Evolutionary conservation across 345 rosid species (phyloP).

Genomic region (Eucalyptus coolabah): DNA sequence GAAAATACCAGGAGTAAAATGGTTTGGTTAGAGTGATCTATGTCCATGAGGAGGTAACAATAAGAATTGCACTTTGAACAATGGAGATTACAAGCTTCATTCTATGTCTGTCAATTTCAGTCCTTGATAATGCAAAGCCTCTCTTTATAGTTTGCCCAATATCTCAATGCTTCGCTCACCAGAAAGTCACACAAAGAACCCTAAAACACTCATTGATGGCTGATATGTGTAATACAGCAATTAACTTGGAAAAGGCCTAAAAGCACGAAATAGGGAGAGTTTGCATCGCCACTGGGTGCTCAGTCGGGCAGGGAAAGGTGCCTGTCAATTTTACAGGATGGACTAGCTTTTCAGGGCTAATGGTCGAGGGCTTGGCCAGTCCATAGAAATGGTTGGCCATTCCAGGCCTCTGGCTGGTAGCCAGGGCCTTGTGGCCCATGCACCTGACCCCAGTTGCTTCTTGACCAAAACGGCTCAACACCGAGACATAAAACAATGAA

Average conservation of each 20-base stretch:
- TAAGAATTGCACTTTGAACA: neutral
- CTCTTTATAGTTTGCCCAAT: neutral
- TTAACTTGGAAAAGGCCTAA: neutral
- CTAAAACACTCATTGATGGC: neutral
- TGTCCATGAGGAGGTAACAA: neutral
- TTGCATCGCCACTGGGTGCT: neutral
- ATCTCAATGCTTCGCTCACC: neutral
- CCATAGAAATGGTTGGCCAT: neutral
- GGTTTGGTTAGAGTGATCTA: neutral
- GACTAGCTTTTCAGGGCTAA: neutral
- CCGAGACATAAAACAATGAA: neutral
- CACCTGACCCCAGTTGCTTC: neutral
- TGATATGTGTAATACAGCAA: neutral
- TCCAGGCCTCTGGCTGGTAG: neutral
- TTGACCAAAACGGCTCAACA: neutral
- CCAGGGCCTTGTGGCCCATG: neutral
- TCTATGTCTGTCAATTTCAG: neutral
- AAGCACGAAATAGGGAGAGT: neutral
- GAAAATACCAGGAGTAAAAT: neutral
- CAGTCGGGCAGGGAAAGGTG: neutral
- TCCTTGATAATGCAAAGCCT: neutral
- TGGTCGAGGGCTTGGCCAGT: neutral
- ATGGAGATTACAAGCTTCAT: neutral
- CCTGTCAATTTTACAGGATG: neutral
- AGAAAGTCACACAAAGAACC: neutral